These are phyloP conservation scores for Globisporangium polare DNA, from an alignment of 352 stramenopile genomes.

Conservation along the genomic window DNA sequence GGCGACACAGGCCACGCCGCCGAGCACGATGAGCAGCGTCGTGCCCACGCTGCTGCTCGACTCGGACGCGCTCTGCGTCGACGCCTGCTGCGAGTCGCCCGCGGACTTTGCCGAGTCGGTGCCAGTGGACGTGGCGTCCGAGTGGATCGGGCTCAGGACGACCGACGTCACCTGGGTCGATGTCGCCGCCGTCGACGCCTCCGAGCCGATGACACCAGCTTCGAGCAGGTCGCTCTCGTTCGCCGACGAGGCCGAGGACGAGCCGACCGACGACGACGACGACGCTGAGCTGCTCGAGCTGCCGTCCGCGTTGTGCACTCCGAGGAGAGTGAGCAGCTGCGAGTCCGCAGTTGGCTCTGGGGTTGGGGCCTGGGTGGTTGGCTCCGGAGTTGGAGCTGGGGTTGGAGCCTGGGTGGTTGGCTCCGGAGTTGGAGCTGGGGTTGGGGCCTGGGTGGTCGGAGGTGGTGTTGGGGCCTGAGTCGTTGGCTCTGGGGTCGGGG, in stretches of 20 bases:
- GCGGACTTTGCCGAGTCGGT: not conserved
- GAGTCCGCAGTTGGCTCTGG: slow-evolving; percentile 7
- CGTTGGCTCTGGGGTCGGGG: slow-evolving; percentile 13
- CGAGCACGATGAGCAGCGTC: slow-evolving; percentile 16
- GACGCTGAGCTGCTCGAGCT: not conserved
- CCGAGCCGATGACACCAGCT: slow-evolving; percentile 2
- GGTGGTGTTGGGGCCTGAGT: slow-evolving; percentile 5
- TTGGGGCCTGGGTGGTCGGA: slow-evolving; percentile 8
- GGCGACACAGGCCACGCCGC: slow-evolving; percentile 17
- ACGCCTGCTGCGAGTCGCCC: slow-evolving; percentile 10
- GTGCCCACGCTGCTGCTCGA: not conserved
- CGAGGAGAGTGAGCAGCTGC: not conserved
- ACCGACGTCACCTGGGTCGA: slow-evolving; percentile 4
- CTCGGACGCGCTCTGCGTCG: not conserved
- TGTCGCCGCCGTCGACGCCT: slow-evolving; percentile 1
- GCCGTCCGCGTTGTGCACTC: not conserved
- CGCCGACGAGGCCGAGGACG: not conserved
- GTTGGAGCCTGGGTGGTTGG: slow-evolving; percentile 7
- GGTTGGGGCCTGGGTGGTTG: slow-evolving; percentile 4
- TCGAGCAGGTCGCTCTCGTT: slow-evolving; percentile 1
- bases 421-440: slow-evolving; percentile 9
- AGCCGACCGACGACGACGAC: not conserved
- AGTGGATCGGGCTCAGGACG: slow-evolving; percentile 3
- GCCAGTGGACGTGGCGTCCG: not conserved
- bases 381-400: slow-evolving; percentile 4